phyloP scores from a whole-genome alignment of 495 filamentous ascomycete genomes.

The Aspergillus asperescens region DNA sequence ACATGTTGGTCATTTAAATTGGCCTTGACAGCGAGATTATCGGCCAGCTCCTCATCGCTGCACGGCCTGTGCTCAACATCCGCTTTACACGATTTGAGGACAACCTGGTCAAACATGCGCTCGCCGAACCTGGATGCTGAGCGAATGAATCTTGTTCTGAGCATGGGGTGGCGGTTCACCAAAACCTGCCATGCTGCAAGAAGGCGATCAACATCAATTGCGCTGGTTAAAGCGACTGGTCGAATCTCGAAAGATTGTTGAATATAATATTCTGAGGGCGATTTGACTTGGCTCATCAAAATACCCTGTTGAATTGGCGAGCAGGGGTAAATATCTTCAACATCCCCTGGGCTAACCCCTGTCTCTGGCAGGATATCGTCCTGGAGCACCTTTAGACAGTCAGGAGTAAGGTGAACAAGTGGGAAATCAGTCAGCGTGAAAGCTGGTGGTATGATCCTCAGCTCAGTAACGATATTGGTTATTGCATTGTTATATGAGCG shows the following conservation, averaged over 20 bases:
- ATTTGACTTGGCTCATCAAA: slow-evolving; percentile 11
- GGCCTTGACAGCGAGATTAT: not conserved
- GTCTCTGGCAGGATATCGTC: not conserved
- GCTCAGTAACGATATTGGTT: not conserved
- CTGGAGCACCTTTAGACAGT: not conserved
- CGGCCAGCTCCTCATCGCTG: slow-evolving; percentile 1
- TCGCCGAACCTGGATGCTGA: not conserved
- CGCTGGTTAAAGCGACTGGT: not conserved
- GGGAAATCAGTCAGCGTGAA: slow-evolving; percentile 8
- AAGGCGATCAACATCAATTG: not conserved
- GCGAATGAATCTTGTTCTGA: slow-evolving; percentile 10
- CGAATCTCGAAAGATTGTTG: slow-evolving; percentile 8
- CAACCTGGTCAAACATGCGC: slow-evolving; percentile 10
- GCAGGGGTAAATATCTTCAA: slow-evolving; percentile 13
- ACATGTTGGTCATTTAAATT: not conserved
- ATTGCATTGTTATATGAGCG: not conserved
- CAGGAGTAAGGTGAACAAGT: not conserved
- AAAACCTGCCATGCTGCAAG: slow-evolving; percentile 7
- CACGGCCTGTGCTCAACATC: not conserved
- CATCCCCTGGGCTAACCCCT: not conserved
- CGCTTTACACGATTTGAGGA: slow-evolving; percentile 5
- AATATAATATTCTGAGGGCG: slow-evolving; percentile 9
- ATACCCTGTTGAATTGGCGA: slow-evolving; percentile 14
- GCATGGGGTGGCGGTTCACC: slow-evolving; percentile 9
- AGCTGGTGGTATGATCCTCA: not conserved